Evolutionary conservation across 495 filamentous ascomycete species (phyloP), one percentile per base, ranked within the genome.

Genomic region (Thermothielavioides terrestris): DNA sequence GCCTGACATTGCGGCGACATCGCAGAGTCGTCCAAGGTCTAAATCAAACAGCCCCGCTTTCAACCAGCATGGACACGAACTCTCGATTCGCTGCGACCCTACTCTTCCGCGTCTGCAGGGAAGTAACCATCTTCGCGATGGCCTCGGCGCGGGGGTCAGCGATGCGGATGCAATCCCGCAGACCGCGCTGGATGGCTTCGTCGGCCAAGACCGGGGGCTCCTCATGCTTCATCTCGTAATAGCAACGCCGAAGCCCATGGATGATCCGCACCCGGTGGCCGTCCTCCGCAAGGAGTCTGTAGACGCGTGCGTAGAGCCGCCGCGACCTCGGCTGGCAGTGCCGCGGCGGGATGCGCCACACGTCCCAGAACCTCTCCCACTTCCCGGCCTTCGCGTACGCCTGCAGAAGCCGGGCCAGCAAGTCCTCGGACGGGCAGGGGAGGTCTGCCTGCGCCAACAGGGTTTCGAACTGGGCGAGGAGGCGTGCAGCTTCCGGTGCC

Each of bases 191-290:
- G 12, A 72, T 20, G 11, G 26, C 44, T 1, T 67, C 67, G 11
- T 62, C 68, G 26, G 70, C 56, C 5, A 77, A 38, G 12, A 88
- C 74, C 1, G 68, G 63, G 11, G 78, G 77, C 4, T 70, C 54
- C 60, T 89, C 85, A 31, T 66, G 61, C 3, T 50, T 55, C 79
- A 88, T 82, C 58, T 82, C 77, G 17, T 72, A 68, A 8, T 77
- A 62, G 61, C 73, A 74, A 22, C 61, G 68, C 27, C 77, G 69
- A 9, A 84, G 47, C 18, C 72, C 74, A 28, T 72, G 59, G 20
- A 75, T 70, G 23, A 73, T 77, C 23, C 70, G 62, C 3, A 36
- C 53, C 53, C 74, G 68, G 32, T 80, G 66, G 1, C 64, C 60
- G 0, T 71, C 70, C 18, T 72, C 58, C 0, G 76, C 74, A 23